phyloP scores from a whole-genome alignment of 768 basidiomycete species.

The Arthromyces matolae region DNA sequence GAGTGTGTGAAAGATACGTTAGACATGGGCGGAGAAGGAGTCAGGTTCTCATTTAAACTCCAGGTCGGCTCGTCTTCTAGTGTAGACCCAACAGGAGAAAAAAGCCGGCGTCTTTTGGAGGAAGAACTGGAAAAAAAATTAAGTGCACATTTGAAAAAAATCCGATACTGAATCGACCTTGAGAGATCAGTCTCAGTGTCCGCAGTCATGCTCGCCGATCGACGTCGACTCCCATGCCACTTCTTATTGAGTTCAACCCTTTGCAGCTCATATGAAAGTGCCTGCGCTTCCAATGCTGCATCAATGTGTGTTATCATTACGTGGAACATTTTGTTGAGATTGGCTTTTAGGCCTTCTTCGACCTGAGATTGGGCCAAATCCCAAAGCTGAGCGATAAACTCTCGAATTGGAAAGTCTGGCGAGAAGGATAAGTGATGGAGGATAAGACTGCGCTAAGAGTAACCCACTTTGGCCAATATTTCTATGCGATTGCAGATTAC shows the following conservation, averaged over 20 bases:
- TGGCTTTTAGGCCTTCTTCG: constrained; percentile 12
- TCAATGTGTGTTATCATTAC: constrained; percentile 30
- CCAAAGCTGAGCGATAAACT: constrained; percentile 48
- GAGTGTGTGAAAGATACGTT: constrained; percentile 36
- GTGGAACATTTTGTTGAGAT: constrained; percentile 18
- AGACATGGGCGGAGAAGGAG: constrained; percentile 46
- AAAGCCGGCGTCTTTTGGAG: constrained; percentile 44
- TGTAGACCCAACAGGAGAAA: constrained; percentile 24
- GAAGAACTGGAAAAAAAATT: constrained; percentile 19
- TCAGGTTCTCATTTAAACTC: constrained; percentile 34
- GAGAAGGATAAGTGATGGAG: background rate
- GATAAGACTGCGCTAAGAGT: background rate
- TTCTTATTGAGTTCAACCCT: constrained; percentile 36
- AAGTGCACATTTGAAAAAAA: background rate
- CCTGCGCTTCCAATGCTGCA: constrained; percentile 29
- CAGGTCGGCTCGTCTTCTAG: constrained; percentile 31
- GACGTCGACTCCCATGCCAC: constrained; percentile 38
- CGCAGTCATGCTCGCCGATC: constrained; percentile 40
- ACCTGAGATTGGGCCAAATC: constrained; percentile 35
- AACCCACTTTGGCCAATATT: constrained; percentile 43
- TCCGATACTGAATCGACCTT: constrained; percentile 31
- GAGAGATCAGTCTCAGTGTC: constrained; percentile 34
- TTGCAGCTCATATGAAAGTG: constrained; percentile 27
- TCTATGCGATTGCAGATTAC: constrained; percentile 41
- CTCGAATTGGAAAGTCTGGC: constrained; percentile 44